Conservation (phyloP, 2,329 filamentous ascomycete genomes). For the Aspergillus sp. region DNA sequence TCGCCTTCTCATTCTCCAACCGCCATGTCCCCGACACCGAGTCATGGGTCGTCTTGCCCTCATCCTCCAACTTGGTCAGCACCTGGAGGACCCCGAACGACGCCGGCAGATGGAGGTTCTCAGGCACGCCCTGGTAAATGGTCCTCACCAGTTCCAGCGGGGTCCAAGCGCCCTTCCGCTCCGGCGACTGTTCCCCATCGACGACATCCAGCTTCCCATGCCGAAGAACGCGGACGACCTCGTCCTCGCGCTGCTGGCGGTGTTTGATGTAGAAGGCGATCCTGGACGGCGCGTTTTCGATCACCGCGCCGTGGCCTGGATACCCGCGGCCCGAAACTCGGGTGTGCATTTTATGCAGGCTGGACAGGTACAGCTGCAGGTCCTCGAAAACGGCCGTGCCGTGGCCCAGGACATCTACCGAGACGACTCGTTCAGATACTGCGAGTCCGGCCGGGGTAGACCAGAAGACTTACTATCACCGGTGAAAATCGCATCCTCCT, state of each 20-base stretch:
- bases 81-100: constrained; percentile 69
- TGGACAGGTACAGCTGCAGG: constrained; percentile 57
- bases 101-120: constrained; percentile 65
- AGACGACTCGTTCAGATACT: not conserved
- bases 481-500: constrained; percentile 76
- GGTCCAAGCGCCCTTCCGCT: constrained; percentile 45
- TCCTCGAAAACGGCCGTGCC: constrained; percentile 81
- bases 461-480: constrained; percentile 53
- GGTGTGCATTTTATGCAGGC: constrained; percentile 58
- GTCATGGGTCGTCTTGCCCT: constrained; percentile 53
- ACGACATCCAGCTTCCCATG: constrained; percentile 28
- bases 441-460: too few species aligned
- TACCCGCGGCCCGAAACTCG: constrained; percentile 60
- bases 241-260: constrained; percentile 66
- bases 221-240: constrained; percentile 59
- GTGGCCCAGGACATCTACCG: constrained; percentile 63
- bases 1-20: constrained; percentile 18
- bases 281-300: constrained; percentile 61
- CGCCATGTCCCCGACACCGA: constrained; percentile 20
- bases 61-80: constrained; percentile 64
- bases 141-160: constrained; percentile 76
- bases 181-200: constrained; percentile 24
- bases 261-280: constrained; percentile 79
- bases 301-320: constrained; percentile 75
- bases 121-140: constrained; percentile 73